phyloP scores from a whole-genome alignment of 495 filamentous ascomycete genomes.

The Xylaria telfairii region DNA sequence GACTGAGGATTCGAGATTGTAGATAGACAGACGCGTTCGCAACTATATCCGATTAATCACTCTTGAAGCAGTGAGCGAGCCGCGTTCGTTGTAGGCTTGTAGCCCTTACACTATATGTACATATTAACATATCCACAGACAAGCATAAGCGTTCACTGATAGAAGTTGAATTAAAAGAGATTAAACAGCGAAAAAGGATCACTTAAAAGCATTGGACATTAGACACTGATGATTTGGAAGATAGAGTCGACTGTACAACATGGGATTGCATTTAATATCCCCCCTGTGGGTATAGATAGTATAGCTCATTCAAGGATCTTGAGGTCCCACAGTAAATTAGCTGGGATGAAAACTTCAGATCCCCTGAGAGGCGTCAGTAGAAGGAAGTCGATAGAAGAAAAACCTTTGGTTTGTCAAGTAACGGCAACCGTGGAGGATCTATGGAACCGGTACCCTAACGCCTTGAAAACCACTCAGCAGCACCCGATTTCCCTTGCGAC shows the following conservation, averaged over 20 bases:
- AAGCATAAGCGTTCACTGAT: not conserved
- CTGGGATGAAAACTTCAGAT: not conserved
- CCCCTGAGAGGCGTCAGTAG: not conserved
- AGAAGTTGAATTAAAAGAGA: not conserved
- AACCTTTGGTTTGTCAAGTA: not conserved
- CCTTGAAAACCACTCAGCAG: slow-evolving; percentile 3
- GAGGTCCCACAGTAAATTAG: not conserved
- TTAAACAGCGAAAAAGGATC: not conserved
- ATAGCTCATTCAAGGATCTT: not conserved
- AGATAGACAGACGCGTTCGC: not conserved
- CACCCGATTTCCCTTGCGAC: slow-evolving; percentile 27
- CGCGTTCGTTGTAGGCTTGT: not conserved
- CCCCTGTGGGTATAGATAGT: not conserved
- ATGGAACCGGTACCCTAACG: slow-evolving; percentile 13
- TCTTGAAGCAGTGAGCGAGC: not conserved
- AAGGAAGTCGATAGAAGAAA: not conserved
- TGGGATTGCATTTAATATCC: not conserved
- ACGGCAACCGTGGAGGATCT: slow-evolving; percentile 3
- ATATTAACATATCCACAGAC: not conserved
- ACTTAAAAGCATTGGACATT: not conserved
- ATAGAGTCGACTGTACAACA: not conserved
- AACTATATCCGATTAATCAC: not conserved
- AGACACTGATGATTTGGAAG: no score
- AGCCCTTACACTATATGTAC: not conserved
- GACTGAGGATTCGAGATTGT: not conserved